Conservation (phyloP, 129 eudicot genomes). For the Gnaphalium uliginosum region DNA sequence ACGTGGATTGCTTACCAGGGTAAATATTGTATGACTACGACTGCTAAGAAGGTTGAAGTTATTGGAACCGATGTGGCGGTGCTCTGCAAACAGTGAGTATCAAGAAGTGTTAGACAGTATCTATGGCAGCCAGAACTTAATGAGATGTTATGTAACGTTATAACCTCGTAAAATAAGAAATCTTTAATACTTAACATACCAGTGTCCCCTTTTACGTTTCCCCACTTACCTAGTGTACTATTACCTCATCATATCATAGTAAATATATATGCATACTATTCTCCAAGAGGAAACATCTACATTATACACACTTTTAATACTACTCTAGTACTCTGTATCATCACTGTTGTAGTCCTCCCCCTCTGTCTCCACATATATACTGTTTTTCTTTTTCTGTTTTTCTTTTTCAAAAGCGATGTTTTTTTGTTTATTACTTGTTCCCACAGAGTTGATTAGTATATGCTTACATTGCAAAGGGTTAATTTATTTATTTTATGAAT, state of each 20-base stretch:
- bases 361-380: background rate
- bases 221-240: background rate
- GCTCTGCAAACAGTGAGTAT: constrained; percentile 61
- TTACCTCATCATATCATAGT: background rate
- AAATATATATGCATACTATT: constrained; percentile 2
- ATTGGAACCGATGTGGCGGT: constrained; percentile 97
- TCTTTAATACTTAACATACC: background rate
- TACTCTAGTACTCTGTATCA: no score
- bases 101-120: constrained; percentile 24
- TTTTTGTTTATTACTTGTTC: background rate
- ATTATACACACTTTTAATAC: background rate
- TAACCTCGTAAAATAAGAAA: background rate
- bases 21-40: constrained; percentile 97
- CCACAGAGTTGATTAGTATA: background rate
- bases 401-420: background rate
- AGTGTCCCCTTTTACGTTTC: background rate
- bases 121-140: background rate
- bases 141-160: background rate
- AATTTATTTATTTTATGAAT: background rate
- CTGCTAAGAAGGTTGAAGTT: constrained; percentile 93
- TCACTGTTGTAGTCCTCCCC: background rate
- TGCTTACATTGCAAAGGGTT: background rate
- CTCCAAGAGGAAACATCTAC: background rate
- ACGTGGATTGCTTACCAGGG: constrained; percentile 66
- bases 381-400: background rate